Conservation (phyloP, 148 eudicot species). For the Silene uniflora region DNA sequence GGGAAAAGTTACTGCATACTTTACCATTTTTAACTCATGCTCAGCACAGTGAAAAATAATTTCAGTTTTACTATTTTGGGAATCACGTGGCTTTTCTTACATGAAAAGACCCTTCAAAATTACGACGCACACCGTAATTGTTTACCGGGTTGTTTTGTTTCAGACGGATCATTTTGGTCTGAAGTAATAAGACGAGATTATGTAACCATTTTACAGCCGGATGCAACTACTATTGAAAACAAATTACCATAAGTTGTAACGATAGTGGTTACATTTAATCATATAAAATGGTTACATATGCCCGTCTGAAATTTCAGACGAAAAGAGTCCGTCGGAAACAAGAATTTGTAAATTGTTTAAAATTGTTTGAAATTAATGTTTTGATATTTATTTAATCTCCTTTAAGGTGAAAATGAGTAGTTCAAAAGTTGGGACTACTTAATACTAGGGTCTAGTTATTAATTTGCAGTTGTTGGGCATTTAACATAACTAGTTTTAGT, state of each 20-base stretch:
- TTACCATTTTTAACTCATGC: neutral
- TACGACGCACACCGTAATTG: neutral
- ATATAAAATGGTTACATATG: too few relatives aligned
- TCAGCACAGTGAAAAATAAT: neutral
- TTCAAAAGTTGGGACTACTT: neutral
- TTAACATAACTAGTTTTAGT: too few relatives aligned
- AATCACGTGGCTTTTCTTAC: neutral
- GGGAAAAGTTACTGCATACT: neutral
- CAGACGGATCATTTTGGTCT: too few relatives aligned
- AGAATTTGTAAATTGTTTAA: too few relatives aligned
- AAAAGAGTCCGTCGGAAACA: too few relatives aligned
- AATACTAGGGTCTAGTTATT: neutral
- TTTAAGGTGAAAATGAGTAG: neutral
- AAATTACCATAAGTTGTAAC: too few relatives aligned
- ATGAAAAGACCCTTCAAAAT: constrained; percentile 9
- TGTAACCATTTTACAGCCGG: too few relatives aligned
- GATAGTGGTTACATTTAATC: too few relatives aligned
- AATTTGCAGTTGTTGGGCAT: neutral
- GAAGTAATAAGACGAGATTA: too few relatives aligned
- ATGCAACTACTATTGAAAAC: too few relatives aligned
- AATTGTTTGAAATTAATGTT: constrained; percentile 3
- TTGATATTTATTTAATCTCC: neutral
- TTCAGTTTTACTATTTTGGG: neutral
- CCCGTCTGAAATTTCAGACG: too few relatives aligned
- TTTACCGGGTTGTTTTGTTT: too few relatives aligned